Conservation (phyloP, 73 alveolate genomes). For the Effrenium voratum region DNA sequence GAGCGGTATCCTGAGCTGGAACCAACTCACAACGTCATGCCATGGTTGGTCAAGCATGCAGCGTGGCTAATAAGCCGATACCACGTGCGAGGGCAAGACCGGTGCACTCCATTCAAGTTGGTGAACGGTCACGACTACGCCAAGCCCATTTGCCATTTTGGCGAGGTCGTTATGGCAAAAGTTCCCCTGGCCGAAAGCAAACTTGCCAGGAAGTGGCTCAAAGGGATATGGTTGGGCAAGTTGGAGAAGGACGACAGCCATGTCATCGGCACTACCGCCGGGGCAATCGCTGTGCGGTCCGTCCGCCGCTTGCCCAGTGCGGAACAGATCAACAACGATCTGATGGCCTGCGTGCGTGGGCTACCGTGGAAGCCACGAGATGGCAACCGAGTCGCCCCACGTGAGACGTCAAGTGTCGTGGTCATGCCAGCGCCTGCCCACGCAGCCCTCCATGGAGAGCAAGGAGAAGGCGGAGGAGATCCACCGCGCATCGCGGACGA, state of each 20-base stretch:
- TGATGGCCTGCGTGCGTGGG: neutral
- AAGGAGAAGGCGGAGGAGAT: neutral
- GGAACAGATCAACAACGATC: neutral
- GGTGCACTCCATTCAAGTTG: neutral
- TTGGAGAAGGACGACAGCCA: neutral
- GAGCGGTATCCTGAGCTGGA: neutral
- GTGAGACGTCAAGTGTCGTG: neutral
- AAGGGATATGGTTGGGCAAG: slow-evolving; percentile 24
- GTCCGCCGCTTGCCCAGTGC: neutral
- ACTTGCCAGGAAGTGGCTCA: neutral
- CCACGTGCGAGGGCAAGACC: neutral
- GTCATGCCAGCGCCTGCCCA: neutral
- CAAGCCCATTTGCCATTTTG: neutral
- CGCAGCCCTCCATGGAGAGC: neutral
- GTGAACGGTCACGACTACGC: neutral
- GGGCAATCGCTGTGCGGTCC: neutral
- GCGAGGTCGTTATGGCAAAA: neutral
- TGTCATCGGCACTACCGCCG: neutral
- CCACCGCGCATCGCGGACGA: neutral
- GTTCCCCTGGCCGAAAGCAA: neutral
- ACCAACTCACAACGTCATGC: neutral
- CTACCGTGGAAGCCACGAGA: neutral
- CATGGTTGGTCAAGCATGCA: neutral
- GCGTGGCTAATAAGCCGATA: neutral
- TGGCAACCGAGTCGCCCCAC: neutral